Conservation (phyloP, 371 early-diverging fungal species). For the Lichtheimia ramosa region DNA sequence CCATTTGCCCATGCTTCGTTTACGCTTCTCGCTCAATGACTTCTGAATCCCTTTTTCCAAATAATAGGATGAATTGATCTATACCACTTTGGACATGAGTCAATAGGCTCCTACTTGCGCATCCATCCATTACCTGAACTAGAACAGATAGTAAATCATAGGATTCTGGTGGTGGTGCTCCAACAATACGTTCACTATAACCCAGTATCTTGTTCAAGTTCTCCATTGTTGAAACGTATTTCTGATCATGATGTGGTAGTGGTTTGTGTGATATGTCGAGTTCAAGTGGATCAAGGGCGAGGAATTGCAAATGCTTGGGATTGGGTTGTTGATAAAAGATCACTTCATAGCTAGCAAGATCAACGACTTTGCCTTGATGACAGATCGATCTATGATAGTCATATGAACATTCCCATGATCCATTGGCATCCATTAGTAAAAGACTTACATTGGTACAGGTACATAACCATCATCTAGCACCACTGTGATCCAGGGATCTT, state of each 20-base stretch:
- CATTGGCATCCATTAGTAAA: background rate
- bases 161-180: background rate
- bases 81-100: background rate
- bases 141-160: conserved; percentile 27
- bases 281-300: conserved; percentile 68
- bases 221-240: conserved; percentile 2
- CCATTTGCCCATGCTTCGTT: background rate
- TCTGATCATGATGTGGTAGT: conserved; percentile 1
- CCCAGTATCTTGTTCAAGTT: conserved; percentile 24
- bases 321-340: conserved; percentile 70
- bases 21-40: background rate
- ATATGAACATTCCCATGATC: too few relatives aligned
- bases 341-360: conserved; percentile 28
- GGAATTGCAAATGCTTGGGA: conserved; percentile 65
- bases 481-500: conserved; percentile 31
- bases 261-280: conserved; percentile 65
- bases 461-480: conserved; percentile 27
- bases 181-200: conserved; percentile 2
- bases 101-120: background rate
- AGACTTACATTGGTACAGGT: conserved; percentile 30
- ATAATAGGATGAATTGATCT: conserved; percentile 55
- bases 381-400: background rate
- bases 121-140: conserved; percentile 24
- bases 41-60: conserved; percentile 39
- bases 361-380: conserved; percentile 5